Evolutionary conservation across 2,329 filamentous ascomycete genomes (phyloP), one percentile per base, ranked within the genome.

Genomic region (Fusarium dimerum): DNA sequence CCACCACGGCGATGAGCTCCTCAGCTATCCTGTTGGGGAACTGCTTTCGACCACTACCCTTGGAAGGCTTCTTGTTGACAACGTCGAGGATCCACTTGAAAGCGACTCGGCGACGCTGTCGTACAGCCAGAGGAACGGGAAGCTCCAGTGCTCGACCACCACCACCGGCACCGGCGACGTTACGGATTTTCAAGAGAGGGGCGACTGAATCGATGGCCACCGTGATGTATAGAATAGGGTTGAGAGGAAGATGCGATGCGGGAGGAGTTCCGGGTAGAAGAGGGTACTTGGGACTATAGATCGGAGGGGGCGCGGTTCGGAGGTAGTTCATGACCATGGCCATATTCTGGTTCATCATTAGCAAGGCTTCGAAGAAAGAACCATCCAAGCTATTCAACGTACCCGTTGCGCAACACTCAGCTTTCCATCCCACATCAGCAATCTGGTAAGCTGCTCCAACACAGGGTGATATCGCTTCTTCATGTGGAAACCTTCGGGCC

Each of bases 341-440:
- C 86, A 97, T 92, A 73, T 96, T 88, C 89, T 96, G 66, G 18
- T 26, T 30, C 17, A 15, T 20, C 15, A 30, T 50, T 41, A 26
- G 20, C 20, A 26, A 26, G 7, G 20, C 7, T 26, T 7, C 20
- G 7, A 7, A 26, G 7, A 7, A 26, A 26, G 20, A 26, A 26
- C 20, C 20, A 26, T 26, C 20, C 20, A 26, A 26, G 20, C 20
- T 26, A 26, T 26, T 26, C 20, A 26, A 26, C 83, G 53, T 80
- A 96, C 92, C 77, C 86, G 85, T 73, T 99, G 91, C n/a, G 94
- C 94, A 71, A 84, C 82, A 67, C 88, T 88, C 70, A 96, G 84
- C 78, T 97, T 95, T 63, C 94, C 94, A 73, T 97, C 84, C 64
- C 80, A 79, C 93, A 97, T 99, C 58, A 99, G 74, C 62, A 96